phyloP scores from a whole-genome alignment of 768 basidiomycete species.

The Ramaria sp. region DNA sequence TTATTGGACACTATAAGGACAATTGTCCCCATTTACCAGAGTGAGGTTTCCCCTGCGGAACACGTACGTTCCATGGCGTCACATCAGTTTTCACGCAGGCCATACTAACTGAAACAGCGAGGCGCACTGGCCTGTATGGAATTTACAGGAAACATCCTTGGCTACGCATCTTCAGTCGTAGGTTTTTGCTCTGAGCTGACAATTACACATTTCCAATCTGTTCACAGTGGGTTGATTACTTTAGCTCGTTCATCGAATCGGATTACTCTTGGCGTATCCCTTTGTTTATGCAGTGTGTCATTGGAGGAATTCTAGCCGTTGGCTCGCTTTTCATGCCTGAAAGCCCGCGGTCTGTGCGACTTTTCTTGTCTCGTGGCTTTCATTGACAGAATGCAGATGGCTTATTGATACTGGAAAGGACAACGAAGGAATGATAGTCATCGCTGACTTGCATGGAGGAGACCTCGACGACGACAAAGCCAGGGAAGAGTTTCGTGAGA shows the following conservation, averaged over 20 bases:
- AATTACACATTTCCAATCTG: not conserved
- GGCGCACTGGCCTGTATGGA: constrained; percentile 92
- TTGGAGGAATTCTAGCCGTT: constrained; percentile 65
- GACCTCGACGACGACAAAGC: constrained; percentile 57
- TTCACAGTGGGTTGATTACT: constrained; percentile 84
- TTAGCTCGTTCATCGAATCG: constrained; percentile 78
- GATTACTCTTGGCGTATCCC: constrained; percentile 90
- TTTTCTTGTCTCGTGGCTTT: constrained; percentile 73
- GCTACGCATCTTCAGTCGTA: constrained; percentile 85
- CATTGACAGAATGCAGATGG: constrained; percentile 69
- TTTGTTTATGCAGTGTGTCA: constrained; percentile 78
- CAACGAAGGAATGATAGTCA: constrained; percentile 70
- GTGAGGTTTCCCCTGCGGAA: constrained; percentile 88
- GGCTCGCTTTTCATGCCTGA: constrained; percentile 85
- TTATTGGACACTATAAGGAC: constrained; percentile 40
- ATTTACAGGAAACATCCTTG: constrained; percentile 86
- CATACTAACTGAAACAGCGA: constrained; percentile 34
- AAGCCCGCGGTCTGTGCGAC: constrained; percentile 56
- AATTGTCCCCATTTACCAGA: constrained; percentile 93
- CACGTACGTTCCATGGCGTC: constrained; percentile 40
- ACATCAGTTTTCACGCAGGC: not conserved
- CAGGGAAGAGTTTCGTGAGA: constrained; percentile 78
- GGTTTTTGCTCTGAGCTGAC: constrained; percentile 19
- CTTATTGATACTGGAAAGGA: constrained; percentile 83
- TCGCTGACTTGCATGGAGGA: constrained; percentile 84